Percentiles rank a stretch among this genome's conserved stretches.
These are phyloP conservation scores for Candida dendrica DNA, from an alignment of 805 yeast genomes.

Conservation along the genomic window DNA sequence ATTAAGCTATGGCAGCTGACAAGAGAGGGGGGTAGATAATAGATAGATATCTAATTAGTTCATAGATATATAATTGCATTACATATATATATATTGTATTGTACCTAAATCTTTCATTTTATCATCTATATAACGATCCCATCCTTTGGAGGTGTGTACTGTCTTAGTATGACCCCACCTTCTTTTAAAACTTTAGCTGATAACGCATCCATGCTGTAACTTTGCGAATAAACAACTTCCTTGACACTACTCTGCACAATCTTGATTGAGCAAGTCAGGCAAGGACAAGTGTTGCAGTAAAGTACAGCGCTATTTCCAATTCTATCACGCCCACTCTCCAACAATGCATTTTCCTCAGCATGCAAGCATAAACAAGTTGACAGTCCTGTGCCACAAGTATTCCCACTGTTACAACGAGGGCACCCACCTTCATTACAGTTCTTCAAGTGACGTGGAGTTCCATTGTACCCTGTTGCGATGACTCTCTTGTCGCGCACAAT, in stretches of 20 bases:
- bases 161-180: slow-evolving; percentile 70
- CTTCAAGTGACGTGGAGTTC: slow-evolving; percentile 82
- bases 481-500: slow-evolving; percentile 80
- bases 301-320: slow-evolving; percentile 56
- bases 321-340: slow-evolving; percentile 91
- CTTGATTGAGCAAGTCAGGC: slow-evolving; percentile 91
- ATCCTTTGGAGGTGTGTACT: slow-evolving; percentile 30
- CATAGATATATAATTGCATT: too few relatives aligned
- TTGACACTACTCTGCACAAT: slow-evolving; percentile 87
- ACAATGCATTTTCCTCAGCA: slow-evolving; percentile 93
- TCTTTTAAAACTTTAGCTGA: slow-evolving; percentile 63
- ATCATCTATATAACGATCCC: slow-evolving; percentile 9
- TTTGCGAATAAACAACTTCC: slow-evolving; percentile 89
- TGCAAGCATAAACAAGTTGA: slow-evolving; percentile 89
- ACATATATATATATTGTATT: too few relatives aligned
- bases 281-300: slow-evolving; percentile 96
- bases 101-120: too few relatives aligned
- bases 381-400: slow-evolving; percentile 52
- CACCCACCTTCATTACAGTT: slow-evolving; percentile 98
- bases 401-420: slow-evolving; percentile 72
- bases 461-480: slow-evolving; percentile 95
- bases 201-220: slow-evolving; percentile 85
- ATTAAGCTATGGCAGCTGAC: slow-evolving; percentile 29
- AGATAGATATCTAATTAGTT: too few relatives aligned
- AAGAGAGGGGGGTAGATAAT: not conserved